These are phyloP conservation scores for Bryopsis sp. DNA, from an alignment of 139 green algal genomes.

Conservation along the genomic window DNA sequence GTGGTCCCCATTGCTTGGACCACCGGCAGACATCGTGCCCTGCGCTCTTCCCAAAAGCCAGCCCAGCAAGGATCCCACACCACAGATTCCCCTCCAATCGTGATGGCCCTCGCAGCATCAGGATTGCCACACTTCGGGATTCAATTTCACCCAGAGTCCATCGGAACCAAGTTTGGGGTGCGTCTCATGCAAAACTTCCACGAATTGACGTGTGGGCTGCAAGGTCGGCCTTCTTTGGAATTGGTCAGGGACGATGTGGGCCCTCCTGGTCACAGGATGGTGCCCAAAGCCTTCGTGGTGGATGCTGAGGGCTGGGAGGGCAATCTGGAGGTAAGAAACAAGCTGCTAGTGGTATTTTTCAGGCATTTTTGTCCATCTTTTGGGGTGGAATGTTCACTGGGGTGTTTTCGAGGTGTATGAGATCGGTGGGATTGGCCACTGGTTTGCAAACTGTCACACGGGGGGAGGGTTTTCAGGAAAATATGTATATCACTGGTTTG, in stretches of 20 bases:
- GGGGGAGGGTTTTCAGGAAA: no score
- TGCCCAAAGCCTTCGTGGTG: constrained; percentile 1
- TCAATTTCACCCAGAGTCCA: constrained; percentile 94
- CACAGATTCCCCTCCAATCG: constrained; percentile 23
- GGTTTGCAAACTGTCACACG: no score
- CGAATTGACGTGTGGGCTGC: constrained; percentile 37
- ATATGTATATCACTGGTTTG: no score
- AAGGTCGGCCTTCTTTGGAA: neutral
- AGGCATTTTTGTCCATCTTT: no score
- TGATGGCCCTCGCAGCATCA: constrained; percentile 80
- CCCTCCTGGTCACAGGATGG: constrained; percentile 14
- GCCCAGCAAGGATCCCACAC: neutral
- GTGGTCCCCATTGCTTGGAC: constrained; percentile 80
- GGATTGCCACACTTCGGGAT: constrained; percentile 74
- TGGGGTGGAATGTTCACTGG: no score
- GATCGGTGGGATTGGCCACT: no score
- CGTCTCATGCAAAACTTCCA: constrained; percentile 81
- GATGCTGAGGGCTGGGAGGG: neutral
- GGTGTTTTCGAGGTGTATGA: no score
- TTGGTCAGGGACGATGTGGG: constrained; percentile 2
- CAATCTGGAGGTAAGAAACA: constrained; percentile 27
- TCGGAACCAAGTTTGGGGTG: constrained; percentile 68
- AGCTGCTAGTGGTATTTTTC: no score
- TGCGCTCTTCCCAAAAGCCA: neutral
- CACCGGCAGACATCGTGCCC: constrained; percentile 16